Evolutionary conservation across 306 rosid species (phyloP).

Genomic region (Casuarina cunninghamiana): DNA sequence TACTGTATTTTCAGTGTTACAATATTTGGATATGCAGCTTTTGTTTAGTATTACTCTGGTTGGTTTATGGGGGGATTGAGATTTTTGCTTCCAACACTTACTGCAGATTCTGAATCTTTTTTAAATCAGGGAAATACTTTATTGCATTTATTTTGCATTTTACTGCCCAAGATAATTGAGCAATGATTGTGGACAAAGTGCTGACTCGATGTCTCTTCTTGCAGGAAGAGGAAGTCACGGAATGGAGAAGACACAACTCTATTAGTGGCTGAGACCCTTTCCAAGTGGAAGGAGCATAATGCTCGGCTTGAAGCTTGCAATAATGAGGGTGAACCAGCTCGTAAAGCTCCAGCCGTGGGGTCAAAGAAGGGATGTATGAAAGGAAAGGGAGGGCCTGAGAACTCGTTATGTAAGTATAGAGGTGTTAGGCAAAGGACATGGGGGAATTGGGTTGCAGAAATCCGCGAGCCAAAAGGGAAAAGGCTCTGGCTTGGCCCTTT

Average conservation of each 20-base stretch:
- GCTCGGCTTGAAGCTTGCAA: conserved; percentile 29
- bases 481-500: conserved; percentile 90
- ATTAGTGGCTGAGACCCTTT: conserved; percentile 68
- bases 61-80: no score
- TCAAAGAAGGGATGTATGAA: conserved; percentile 99
- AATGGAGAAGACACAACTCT: conserved; percentile 47
- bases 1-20: no score
- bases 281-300: conserved; percentile 70
- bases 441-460: conserved; percentile 99
- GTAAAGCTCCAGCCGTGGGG: conserved; percentile 69
- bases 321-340: conserved; percentile 31
- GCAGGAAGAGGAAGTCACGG: conserved; percentile 74
- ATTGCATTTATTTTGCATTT: no score
- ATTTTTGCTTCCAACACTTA: no score
- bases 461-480: conserved; percentile 72
- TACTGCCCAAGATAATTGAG: no score
- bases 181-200: neutral
- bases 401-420: conserved; percentile 63
- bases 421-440: conserved; percentile 97
- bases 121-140: neutral
- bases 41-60: no score
- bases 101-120: no score
- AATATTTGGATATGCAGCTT: no score
- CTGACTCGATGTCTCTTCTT: conserved; percentile 24
- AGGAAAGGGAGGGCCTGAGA: conserved; percentile 96